Base-by-base conservation (phyloP, 305 asterid species). In the Rubia peregrina region DNA sequence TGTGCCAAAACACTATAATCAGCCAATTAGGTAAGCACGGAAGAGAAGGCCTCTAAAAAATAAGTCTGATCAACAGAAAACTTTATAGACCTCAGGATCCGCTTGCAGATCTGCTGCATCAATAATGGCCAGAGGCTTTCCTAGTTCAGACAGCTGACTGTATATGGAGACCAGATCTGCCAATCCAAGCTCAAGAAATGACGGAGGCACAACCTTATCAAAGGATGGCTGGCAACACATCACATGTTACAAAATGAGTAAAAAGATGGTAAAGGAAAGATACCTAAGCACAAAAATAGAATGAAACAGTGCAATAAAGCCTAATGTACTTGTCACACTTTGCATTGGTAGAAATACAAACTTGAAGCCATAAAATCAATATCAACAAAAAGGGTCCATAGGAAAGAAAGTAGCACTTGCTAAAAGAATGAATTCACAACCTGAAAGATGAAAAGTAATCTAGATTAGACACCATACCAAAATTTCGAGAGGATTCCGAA, bases 401-500 rank as follows among this genome's bases (percentile, higher is more conserved):
- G 68, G 49, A 30, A 59, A 22, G 19, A 36, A 51, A 55, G 22
- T 60, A 9, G 43, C 41, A 70, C 40, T 57, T 64, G 49, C 36
- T 38, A 6, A 57, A 21, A 42, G 26, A 65, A 6, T 7, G 7
- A 30, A 56, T 30, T 21, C 40, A 6, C 36, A 8, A 19, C 48
- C 61, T 24, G 12, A 43, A 66, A 24, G 17, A 73, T 43, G 59
- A 55, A 42, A 22, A 9, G 49, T 30, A 17, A 60, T 46, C 69
- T 38, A n/a, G n/a, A 19, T 42, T 22, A 19, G 51, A 69, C 48
- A 48, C 33, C 59, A n/a, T 49, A 81, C 96, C 97, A 92, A 70
- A 72, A 86, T 87, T 55, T 88, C 89, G 65, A 94, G 83, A 75
- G 99, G 99, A 75, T 90, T 88, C 75, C 91, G 85, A 55, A 90